Evolutionary conservation across 2,329 filamentous ascomycete species (phyloP).

Genomic region (Calonectria hongkongensis): DNA sequence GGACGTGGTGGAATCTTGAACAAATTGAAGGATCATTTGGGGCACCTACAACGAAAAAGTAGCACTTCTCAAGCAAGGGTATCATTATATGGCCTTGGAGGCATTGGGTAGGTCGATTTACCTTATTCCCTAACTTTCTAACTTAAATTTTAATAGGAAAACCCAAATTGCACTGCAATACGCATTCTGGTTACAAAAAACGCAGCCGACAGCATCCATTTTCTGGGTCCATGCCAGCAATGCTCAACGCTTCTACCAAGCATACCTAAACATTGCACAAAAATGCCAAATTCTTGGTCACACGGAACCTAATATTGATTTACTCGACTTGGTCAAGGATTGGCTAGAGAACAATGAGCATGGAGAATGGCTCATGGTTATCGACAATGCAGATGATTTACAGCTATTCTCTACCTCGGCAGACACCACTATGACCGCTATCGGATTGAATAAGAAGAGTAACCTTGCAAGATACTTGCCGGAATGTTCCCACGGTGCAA

Average conservation of each 20-base stretch:
- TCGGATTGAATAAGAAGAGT: too few species aligned
- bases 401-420: too few species aligned
- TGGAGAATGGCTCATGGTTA: conserved; percentile 44
- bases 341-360: conserved; percentile 54
- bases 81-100: conserved; percentile 43
- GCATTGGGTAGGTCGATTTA: conserved; percentile 42
- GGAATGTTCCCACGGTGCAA: conserved; percentile 53
- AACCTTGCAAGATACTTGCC: conserved; percentile 52
- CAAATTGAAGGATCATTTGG: not conserved
- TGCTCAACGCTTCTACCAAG: conserved; percentile 54
- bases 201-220: conserved; percentile 45
- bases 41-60: not conserved
- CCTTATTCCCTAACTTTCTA: not conserved
- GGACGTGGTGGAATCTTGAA: too few species aligned
- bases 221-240: conserved; percentile 61
- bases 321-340: conserved; percentile 51
- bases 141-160: conserved; percentile 35
- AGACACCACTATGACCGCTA: too few species aligned
- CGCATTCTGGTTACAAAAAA: conserved; percentile 36
- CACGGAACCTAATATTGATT: conserved; percentile 50
- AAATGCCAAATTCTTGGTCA: conserved; percentile 52
- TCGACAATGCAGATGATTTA: conserved; percentile 48
- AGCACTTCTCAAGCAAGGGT: not conserved
- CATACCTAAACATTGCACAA: conserved; percentile 58
- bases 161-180: conserved; percentile 45